Percentiles rank a stretch among this genome's conserved stretches.
phyloP scores from a whole-genome alignment of 176 grass and related monocot genomes.

The Cenchrus americanus region DNA sequence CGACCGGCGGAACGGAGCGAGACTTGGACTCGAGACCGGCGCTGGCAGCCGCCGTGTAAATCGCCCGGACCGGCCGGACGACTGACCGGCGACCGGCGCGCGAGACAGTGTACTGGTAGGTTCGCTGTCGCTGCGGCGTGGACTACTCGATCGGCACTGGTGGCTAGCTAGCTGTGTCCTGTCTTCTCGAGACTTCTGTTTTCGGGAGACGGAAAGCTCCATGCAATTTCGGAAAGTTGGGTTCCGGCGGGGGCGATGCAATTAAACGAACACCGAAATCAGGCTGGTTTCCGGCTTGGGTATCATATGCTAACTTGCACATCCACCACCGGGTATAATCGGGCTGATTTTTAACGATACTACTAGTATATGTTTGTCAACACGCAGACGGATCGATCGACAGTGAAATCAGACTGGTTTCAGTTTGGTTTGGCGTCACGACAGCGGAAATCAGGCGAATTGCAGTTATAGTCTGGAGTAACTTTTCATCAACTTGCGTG shows the following conservation, averaged over 20 bases:
- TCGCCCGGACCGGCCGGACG: background rate
- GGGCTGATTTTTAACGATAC: no score
- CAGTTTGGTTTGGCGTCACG: no score
- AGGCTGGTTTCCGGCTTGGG: background rate
- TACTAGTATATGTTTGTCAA: no score
- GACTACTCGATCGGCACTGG: background rate
- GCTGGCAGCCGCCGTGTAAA: background rate
- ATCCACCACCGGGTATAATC: no score
- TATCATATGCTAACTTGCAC: no score
- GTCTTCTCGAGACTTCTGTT: background rate
- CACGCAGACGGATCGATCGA: no score
- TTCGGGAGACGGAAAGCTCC: background rate
- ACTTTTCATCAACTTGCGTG: no score
- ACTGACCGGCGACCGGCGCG: background rate
- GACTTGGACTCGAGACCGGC: constrained; percentile 18
- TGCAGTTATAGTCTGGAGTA: no score
- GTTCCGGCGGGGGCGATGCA: no score
- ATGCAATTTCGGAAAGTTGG: background rate
- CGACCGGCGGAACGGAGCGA: background rate
- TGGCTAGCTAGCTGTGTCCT: no score
- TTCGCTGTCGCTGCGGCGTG: background rate
- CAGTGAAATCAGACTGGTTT: no score
- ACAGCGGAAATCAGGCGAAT: no score
- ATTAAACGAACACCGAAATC: background rate
- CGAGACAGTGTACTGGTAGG: background rate